Percentiles rank a stretch among this genome's conserved stretches.
These are phyloP conservation scores for Zygosaccharomyces kombuchaensis DNA, from an alignment of 805 yeast genomes.

Conservation along the genomic window DNA sequence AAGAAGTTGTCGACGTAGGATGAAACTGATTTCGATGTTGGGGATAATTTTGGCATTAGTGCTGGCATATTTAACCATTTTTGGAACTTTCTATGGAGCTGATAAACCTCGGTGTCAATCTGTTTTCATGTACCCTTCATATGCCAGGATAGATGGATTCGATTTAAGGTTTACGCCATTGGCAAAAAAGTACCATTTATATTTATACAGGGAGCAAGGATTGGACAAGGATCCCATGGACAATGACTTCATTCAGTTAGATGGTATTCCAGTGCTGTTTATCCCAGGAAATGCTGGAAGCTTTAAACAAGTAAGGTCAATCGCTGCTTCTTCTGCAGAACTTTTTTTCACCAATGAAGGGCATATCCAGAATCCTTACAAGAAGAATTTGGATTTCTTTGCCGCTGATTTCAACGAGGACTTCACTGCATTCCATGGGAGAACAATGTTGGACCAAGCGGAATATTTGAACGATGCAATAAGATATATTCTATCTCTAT, in stretches of 20 bases:
- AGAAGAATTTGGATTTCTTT: constrained; percentile 70
- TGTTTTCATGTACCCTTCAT: constrained; percentile 80
- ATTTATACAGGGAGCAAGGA: constrained; percentile 81
- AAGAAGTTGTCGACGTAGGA: constrained; percentile 1
- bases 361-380: constrained; percentile 25
- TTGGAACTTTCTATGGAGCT: constrained; percentile 38
- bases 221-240: constrained; percentile 51
- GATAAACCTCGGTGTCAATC: constrained; percentile 56
- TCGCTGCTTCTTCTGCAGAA: constrained; percentile 78
- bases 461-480: constrained; percentile 89
- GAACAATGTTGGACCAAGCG: constrained; percentile 89
- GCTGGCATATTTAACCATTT: constrained; percentile 10
- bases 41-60: constrained; percentile 20
- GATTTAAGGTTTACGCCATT: constrained; percentile 66
- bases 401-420: constrained; percentile 94
- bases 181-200: constrained; percentile 66
- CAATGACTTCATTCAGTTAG: constrained; percentile 37
- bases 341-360: constrained; percentile 39
- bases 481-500: constrained; percentile 65
- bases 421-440: constrained; percentile 92
- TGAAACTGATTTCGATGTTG: constrained; percentile 9
- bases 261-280: constrained; percentile 85
- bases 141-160: constrained; percentile 68
- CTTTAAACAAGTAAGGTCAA: constrained; percentile 79
- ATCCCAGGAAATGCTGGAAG: constrained; percentile 99